Evolutionary conservation across 495 filamentous ascomycete genomes (phyloP), one percentile per base, ranked within the genome.

Genomic region (Penicillium pancosmium): DNA sequence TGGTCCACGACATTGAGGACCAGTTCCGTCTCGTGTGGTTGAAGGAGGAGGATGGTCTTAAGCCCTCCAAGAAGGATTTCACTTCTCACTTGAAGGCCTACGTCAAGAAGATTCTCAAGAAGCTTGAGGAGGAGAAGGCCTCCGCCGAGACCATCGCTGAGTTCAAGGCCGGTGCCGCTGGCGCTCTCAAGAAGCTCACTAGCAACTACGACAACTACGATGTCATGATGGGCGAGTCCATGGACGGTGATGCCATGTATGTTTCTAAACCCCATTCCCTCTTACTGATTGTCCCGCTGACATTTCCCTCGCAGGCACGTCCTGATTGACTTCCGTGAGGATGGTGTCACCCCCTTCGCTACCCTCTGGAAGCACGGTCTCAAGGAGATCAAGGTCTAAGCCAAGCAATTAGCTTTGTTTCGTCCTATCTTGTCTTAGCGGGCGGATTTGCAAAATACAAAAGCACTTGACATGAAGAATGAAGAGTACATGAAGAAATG

Each of bases 281-380:
- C 25, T 3, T 41, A 16, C 34, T 8, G 13, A 27, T 34, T 23
- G 3, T 23, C 27, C 33, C 38, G 36, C 56, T 59, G 31, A 53
- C 40, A 44, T 2, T 12, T 49, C 27, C 27, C 27, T 50, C 27
- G 23, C 60, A 96, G 92, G 91, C 83, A 96, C 68, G 82, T 94
- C 56, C 91, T 97, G 55, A 88, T 97, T 72, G 93, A 98, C 81
- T 98, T 96, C 83, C 92, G 93, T 68, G 93, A 95, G 71, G 95
- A 98, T 65, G 94, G 94, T 73, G 75, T 88, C 59, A 98, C 93
- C 27, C 94, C 94, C 36, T 98, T 80, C 68, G 82, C 97, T 54
- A 87, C 84, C 59, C 79, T 96, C 81, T 98, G 94, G 95, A 97
- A 97, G 85, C 88, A 97, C 76, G 95, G 94, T 65, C 80, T 98